A percentile compares a stretch with the other conserved stretches of the same genome.
phyloP scores from a whole-genome alignment of 1,139 yeast species.

The Saccharomyces hybrid region DNA sequence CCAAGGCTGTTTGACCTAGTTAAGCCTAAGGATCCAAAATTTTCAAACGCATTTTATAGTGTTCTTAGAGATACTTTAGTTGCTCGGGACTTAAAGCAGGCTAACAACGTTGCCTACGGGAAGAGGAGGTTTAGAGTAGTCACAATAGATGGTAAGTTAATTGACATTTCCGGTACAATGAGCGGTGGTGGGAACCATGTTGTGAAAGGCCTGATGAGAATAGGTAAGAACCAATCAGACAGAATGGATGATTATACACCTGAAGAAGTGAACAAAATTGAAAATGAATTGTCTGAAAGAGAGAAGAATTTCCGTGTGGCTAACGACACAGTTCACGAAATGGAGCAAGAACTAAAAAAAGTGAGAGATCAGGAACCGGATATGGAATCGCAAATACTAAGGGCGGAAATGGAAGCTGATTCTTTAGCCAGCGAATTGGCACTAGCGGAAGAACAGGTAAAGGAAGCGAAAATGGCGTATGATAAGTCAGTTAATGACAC shows the following conservation, averaged over 20 bases:
- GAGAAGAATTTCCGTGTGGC: slow-evolving; percentile 53
- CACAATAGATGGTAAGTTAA: slow-evolving; percentile 83
- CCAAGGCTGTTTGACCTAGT: slow-evolving; percentile 83
- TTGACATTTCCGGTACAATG: slow-evolving; percentile 94
- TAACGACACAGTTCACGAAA: slow-evolving; percentile 47
- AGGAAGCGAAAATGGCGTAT: slow-evolving; percentile 12
- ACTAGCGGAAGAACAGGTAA: slow-evolving; percentile 23
- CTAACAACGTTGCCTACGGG: slow-evolving; percentile 85
- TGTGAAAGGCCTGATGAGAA: slow-evolving; percentile 37
- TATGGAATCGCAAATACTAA: slow-evolving; percentile 55
- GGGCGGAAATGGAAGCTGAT: slow-evolving; percentile 57
- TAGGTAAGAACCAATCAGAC: slow-evolving; percentile 11
- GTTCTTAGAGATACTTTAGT: slow-evolving; percentile 83
- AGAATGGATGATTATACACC: slow-evolving; percentile 36
- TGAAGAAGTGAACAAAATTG: slow-evolving; percentile 52
- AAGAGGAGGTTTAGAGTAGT: slow-evolving; percentile 78
- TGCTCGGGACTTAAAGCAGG: slow-evolving; percentile 69
- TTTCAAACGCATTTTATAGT: slow-evolving; percentile 83
- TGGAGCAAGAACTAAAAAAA: slow-evolving; percentile 51
- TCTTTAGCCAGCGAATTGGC: slow-evolving; percentile 36
- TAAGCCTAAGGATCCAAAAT: slow-evolving; percentile 55
- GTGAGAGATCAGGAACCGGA: slow-evolving; percentile 64
- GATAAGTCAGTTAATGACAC: slow-evolving; percentile 25
- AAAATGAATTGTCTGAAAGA: slow-evolving; percentile 43
- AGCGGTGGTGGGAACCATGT: slow-evolving; percentile 86